phyloP scores from a whole-genome alignment of 192 early-diverging fungal species.

The Phycomyces nitens region DNA sequence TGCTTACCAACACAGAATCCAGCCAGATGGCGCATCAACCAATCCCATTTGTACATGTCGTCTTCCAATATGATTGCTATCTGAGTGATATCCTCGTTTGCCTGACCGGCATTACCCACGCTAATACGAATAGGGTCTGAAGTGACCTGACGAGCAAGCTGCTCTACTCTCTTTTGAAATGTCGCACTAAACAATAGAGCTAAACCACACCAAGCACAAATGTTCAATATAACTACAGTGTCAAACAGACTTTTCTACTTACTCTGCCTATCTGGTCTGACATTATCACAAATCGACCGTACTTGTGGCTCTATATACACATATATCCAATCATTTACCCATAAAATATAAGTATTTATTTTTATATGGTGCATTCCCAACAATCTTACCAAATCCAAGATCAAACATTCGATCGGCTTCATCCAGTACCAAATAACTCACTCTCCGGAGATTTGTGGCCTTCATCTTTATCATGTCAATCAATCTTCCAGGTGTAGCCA shows the following conservation, averaged over 20 bases:
- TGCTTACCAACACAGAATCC: constrained; percentile 50
- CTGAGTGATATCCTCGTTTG: constrained; percentile 78
- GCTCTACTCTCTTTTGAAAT: constrained; percentile 68
- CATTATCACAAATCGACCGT: constrained; percentile 72
- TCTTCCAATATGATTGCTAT: constrained; percentile 56
- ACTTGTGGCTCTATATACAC: constrained; percentile 62
- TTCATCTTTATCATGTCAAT: constrained; percentile 90
- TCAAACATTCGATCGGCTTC: constrained; percentile 98
- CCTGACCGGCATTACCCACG: constrained; percentile 66
- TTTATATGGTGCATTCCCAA: background rate
- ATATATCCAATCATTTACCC: background rate
- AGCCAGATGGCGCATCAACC: constrained; percentile 59
- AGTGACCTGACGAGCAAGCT: constrained; percentile 66
- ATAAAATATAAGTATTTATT: background rate
- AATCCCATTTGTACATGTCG: constrained; percentile 71
- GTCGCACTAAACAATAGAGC: constrained; percentile 78
- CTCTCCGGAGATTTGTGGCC: constrained; percentile 74
- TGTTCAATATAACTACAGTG: no score
- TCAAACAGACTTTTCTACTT: constrained; percentile 23
- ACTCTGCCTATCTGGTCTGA: constrained; percentile 81
- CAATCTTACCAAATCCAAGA: constrained; percentile 77
- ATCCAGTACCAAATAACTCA: constrained; percentile 88
- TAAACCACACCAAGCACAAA: background rate
- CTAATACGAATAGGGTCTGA: constrained; percentile 69
- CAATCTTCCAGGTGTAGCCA: constrained; percentile 81